Evolutionary conservation across 176 grass and related monocot genomes (phyloP).

Genomic region (barley (Hordeum vulgare)): DNA sequence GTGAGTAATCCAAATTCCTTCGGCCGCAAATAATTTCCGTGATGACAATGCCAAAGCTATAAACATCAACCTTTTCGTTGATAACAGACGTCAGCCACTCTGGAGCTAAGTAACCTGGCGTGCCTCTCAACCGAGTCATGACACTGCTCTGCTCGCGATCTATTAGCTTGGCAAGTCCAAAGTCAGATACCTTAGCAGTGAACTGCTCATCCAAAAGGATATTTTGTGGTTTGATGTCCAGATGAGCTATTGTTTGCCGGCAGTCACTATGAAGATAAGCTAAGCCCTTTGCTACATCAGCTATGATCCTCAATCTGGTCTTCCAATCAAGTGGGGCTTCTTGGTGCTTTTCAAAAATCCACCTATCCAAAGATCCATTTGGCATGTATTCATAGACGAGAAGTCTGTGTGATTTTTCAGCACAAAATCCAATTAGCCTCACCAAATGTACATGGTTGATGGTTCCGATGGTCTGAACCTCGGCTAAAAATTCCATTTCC

Average conservation of each 20-base stretch:
- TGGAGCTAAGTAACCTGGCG: constrained; percentile 45
- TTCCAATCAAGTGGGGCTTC: constrained; percentile 30
- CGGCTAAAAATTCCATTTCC: constrained; percentile 33
- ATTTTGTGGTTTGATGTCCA: constrained; percentile 69
- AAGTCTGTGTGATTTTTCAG: constrained; percentile 37
- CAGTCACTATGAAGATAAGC: constrained; percentile 61
- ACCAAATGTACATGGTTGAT: constrained; percentile 49
- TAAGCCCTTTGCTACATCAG: constrained; percentile 31
- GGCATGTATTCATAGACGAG: constrained; percentile 57
- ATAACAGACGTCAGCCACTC: constrained; percentile 49
- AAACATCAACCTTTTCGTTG: constrained; percentile 45
- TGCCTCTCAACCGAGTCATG: constrained; percentile 53
- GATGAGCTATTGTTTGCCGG: constrained; percentile 40
- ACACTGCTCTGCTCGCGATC: constrained; percentile 43
- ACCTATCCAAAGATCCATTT: constrained; percentile 57
- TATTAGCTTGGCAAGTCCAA: constrained; percentile 53
- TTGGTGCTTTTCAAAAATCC: constrained; percentile 41
- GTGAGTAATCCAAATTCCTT: constrained; percentile 42
- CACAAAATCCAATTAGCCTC: constrained; percentile 54
- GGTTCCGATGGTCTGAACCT: constrained; percentile 53
- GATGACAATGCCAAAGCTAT: constrained; percentile 43
- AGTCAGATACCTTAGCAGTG: constrained; percentile 53
- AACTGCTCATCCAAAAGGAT: constrained; percentile 43
- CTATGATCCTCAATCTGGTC: constrained; percentile 33
- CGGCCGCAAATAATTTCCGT: constrained; percentile 51